Percentiles rank a stretch among this genome's conserved stretches.
Evolutionary conservation across 2,329 filamentous ascomycete genomes (phyloP).

Genomic region (Ilyonectria robusta): DNA sequence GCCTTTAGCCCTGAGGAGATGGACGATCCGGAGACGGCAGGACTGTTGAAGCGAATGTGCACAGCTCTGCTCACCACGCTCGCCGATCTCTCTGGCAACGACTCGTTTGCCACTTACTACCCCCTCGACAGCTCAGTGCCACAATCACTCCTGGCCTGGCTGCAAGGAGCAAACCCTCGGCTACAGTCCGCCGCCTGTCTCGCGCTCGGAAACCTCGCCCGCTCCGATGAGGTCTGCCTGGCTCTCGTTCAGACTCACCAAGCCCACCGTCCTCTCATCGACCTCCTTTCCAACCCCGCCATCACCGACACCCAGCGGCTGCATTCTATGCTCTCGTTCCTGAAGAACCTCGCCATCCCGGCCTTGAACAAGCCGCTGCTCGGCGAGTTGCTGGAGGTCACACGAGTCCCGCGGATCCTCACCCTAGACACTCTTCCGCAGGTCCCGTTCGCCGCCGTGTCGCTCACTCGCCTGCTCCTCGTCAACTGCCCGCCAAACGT

Average conservation of each 20-base stretch:
- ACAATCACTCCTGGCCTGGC: constrained; percentile 63
- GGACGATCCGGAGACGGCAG: constrained; percentile 61
- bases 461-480: constrained; percentile 70
- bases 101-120: constrained; percentile 60
- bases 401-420: constrained; percentile 68
- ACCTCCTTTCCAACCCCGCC: constrained; percentile 58
- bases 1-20: constrained; percentile 56
- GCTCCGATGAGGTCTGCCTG: constrained; percentile 68
- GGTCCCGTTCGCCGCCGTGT: constrained; percentile 72
- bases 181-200: constrained; percentile 73
- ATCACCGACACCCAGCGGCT: constrained; percentile 65
- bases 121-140: constrained; percentile 60
- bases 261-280: constrained; percentile 61
- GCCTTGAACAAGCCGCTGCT: constrained; percentile 67
- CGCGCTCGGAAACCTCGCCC: constrained; percentile 72
- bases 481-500: constrained; percentile 68
- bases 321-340: constrained; percentile 71
- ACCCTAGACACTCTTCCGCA: constrained; percentile 65
- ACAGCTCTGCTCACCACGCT: constrained; percentile 65
- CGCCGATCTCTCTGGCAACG: constrained; percentile 67
- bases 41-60: constrained; percentile 63
- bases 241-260: constrained; percentile 62
- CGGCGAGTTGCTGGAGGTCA: constrained; percentile 61
- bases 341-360: constrained; percentile 76
- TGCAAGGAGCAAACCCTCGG: constrained; percentile 56